Conservation (phyloP, 192 early-diverging fungal species). For the Umbelopsis sp. region DNA sequence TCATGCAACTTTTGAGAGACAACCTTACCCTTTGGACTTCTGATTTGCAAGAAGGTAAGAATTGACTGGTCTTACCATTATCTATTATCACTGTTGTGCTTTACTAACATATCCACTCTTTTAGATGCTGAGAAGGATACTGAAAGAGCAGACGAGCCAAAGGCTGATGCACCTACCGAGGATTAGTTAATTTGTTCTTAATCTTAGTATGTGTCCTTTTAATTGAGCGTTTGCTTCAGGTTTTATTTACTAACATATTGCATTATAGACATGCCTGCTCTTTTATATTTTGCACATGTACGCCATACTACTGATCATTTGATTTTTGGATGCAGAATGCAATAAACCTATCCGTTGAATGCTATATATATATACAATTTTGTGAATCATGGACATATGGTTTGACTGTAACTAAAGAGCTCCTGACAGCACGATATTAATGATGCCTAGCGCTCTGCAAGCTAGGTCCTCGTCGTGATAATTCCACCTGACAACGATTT, state of each 20-base stretch:
- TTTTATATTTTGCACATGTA: slow-evolving; percentile 23
- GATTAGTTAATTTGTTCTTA: slow-evolving; percentile 18
- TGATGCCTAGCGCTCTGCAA: slow-evolving; percentile 54
- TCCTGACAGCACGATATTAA: slow-evolving; percentile 42
- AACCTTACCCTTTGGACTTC: slow-evolving; percentile 95
- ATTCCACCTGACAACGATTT: slow-evolving; percentile 61
- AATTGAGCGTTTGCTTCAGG: not conserved
- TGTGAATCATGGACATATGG: not conserved
- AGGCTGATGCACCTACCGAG: slow-evolving; percentile 11
- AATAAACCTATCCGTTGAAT: slow-evolving; percentile 23
- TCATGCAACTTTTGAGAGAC: slow-evolving; percentile 93
- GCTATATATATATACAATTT: not conserved
- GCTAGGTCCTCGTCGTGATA: slow-evolving; percentile 72
- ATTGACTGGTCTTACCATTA: not conserved
- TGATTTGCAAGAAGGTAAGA: slow-evolving; percentile 69
- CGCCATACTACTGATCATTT: slow-evolving; percentile 19
- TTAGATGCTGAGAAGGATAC: slow-evolving; percentile 28
- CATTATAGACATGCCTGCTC: slow-evolving; percentile 13
- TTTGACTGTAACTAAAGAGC: not conserved
- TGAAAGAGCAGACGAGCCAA: slow-evolving; percentile 18
- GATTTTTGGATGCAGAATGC: slow-evolving; percentile 22
- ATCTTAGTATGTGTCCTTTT: not conserved
- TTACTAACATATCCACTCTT: not conserved
- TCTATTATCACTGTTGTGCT: not conserved
- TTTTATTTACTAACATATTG: not conserved